Base-by-base conservation (phyloP, 768 basidiomycete genomes). In the Russula sp. region DNA sequence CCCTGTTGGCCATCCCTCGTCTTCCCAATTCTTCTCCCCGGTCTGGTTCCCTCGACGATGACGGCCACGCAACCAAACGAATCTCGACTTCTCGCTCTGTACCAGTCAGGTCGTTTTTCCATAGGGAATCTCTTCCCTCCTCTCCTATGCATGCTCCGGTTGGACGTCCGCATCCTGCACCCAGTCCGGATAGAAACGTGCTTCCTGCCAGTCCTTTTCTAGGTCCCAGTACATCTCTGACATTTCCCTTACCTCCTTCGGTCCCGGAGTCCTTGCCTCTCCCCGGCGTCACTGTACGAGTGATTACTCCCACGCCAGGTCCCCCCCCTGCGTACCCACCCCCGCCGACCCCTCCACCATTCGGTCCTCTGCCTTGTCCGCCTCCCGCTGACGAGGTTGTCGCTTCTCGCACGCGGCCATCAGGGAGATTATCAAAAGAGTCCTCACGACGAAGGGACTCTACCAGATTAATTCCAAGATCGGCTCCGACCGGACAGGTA, bases 241-340 rank as follows among this genome's bases (percentile, higher is more conserved):
- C 66, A 18, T 65, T 67, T 44, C 66, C 66, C 20, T 64, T 65
- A 2, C 66, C 60, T 27, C 64, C 64, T 22, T 52, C 59, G n/a
- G 27, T 32, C 9, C 63, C 40, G 6, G 18, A 59, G 34, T 37
- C 50, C 6, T 39, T 49, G 5, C 14, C 57, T 31, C 22, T 53
- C n/a, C n/a, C 52, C 31, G 66, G 60, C 7, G 56, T 65, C 20
- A 66, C 60, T 16, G 59, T 62, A 20, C 59, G 55, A 14, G 56
- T 62, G 14, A 39, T n/a, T 18, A 56, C 56, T 20, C 53, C 63
- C 16, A 45, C 55, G 18, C 60, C 60, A 42, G 37, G 35, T 40
- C 55, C 55, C 16, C 59, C 59, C n/a, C 66, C 63, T 32, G 27
- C 53, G 16, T 61, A 61, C 35, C 63, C 64, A 16, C 65, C 65